phyloP scores from a whole-genome alignment of 768 basidiomycete genomes.

The Hirschioporus abietinus region DNA sequence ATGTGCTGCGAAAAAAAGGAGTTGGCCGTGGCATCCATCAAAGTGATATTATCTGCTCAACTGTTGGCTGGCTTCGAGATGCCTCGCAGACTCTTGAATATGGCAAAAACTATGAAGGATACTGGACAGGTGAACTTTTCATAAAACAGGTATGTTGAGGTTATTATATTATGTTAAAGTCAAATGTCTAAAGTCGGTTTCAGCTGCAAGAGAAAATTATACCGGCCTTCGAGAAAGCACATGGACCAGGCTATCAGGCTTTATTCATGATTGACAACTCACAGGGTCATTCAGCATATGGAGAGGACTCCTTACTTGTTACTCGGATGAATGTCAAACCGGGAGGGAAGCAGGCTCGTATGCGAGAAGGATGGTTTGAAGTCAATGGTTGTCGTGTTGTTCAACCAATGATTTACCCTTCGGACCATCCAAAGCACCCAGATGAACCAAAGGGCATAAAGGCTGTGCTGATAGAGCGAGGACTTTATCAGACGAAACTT shows the following conservation, averaged over 20 bases:
- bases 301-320: conserved; percentile 29
- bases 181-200: not conserved
- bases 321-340: conserved; percentile 28
- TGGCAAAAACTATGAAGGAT: conserved; percentile 41
- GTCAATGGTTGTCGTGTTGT: conserved; percentile 3
- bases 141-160: conserved; percentile 24
- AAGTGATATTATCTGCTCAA: conserved; percentile 31
- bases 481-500: conserved; percentile 17
- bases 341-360: conserved; percentile 18
- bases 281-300: conserved; percentile 36
- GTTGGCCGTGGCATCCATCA: conserved; percentile 32
- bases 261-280: conserved; percentile 38
- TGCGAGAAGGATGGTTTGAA: conserved; percentile 19
- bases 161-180: conserved; percentile 6
- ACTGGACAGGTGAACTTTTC: conserved; percentile 32
- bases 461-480: conserved; percentile 23
- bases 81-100: conserved; percentile 33
- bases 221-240: conserved; percentile 15
- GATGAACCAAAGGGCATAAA: conserved; percentile 28
- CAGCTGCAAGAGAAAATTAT: conserved; percentile 20
- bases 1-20: conserved; percentile 33
- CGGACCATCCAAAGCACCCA: conserved; percentile 14
- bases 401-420: conserved; percentile 6
- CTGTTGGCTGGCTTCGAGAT: conserved; percentile 25
- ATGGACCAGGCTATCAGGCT: conserved; percentile 24